Evolutionary conservation across 805 yeast species (phyloP).

Genomic region (Wickerhamiella sorbophila): DNA sequence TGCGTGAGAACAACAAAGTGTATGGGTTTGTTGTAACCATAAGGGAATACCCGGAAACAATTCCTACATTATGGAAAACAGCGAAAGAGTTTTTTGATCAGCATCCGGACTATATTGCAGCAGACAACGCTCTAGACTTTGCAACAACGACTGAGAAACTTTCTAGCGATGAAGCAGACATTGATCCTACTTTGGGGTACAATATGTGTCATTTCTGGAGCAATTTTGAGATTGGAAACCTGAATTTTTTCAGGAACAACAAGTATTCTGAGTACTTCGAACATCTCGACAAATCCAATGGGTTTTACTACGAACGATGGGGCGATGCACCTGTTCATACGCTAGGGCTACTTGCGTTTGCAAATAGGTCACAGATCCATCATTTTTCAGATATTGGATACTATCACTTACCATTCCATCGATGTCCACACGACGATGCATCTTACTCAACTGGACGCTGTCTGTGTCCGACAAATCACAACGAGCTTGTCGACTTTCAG

Average conservation of each 20-base stretch:
- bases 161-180: conserved; percentile 31
- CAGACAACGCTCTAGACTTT: conserved; percentile 46
- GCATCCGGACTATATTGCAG: conserved; percentile 47
- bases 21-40: conserved; percentile 81
- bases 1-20: conserved; percentile 61
- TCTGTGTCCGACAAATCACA: conserved; percentile 22
- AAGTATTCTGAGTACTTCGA: conserved; percentile 57
- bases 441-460: conserved; percentile 24
- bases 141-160: conserved; percentile 36
- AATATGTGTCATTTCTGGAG: conserved; percentile 84
- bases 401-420: conserved; percentile 49
- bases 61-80: conserved; percentile 70
- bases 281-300: conserved; percentile 55
- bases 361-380: conserved; percentile 47
- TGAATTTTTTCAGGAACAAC: conserved; percentile 59
- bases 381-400: conserved; percentile 78
- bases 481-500: conserved; percentile 24
- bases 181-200: conserved; percentile 43
- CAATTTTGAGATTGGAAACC: conserved; percentile 65
- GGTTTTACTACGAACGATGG: conserved; percentile 87
- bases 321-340: conserved; percentile 92
- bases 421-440: conserved; percentile 28
- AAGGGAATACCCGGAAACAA: conserved; percentile 71
- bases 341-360: conserved; percentile 45
- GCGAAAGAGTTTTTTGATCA: conserved; percentile 45